Conservation (phyloP, 2,329 filamentous ascomycete genomes). For the Botrytis fabae region DNA sequence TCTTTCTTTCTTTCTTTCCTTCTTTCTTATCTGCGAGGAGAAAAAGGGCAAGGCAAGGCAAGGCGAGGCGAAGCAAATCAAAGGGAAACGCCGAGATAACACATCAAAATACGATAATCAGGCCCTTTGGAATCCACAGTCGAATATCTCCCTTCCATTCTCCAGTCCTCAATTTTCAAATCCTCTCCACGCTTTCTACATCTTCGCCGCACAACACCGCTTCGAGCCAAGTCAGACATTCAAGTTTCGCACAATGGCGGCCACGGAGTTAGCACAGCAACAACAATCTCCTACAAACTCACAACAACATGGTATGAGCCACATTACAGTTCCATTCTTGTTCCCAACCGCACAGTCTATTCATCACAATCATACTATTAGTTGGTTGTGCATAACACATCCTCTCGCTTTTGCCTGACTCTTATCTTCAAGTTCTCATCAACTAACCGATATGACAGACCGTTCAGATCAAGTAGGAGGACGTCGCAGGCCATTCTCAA, state of each 20-base stretch:
- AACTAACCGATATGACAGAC: conserved; percentile 52
- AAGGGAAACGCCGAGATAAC: conserved; percentile 2
- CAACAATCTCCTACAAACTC: conserved; percentile 34
- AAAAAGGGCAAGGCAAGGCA: neutral
- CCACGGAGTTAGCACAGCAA: conserved; percentile 44
- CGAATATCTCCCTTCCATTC: neutral
- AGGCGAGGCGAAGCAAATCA: neutral
- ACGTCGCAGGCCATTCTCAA: conserved; percentile 82
- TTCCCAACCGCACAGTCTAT: conserved; percentile 14
- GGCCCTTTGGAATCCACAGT: neutral
- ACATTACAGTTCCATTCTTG: conserved; percentile 14
- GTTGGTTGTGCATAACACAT: neutral
- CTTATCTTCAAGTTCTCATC: conserved; percentile 15
- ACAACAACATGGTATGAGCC: conserved; percentile 44
- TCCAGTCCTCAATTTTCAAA: neutral
- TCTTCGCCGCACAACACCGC: conserved; percentile 9
- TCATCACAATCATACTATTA: conserved; percentile 20
- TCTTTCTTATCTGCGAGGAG: neutral
- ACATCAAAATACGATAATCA: neutral
- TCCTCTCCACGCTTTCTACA: neutral
- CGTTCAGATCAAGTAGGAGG: conserved; percentile 56
- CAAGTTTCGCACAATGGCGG: conserved; percentile 40
- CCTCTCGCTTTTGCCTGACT: neutral
- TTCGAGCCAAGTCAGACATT: neutral
- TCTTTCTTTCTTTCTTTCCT: neutral